Base-by-base conservation (phyloP, 108 stramenopile species). In the Pseudonitzschia pungens region DNA sequence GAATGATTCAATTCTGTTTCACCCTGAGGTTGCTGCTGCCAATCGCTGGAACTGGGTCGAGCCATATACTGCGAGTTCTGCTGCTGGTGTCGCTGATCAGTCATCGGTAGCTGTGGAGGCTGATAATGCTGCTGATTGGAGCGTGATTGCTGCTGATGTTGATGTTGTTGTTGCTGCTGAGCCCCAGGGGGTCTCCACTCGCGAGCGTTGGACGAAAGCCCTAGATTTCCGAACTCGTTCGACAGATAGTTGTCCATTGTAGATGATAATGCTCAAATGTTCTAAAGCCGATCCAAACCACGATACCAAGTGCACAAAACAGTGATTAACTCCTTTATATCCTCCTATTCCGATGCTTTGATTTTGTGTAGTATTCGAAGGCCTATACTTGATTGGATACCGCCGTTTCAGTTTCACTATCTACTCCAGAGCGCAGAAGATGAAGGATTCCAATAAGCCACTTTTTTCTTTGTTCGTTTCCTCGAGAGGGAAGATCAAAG, bases 161-260 rank as follows among this genome's bases (percentile, higher is more conserved):
- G n/a, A n/a, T n/a, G n/a, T 22, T 22, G 64, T n/a, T 43, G 56
- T 53, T 43, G 41, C 42, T 43, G 21, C 70, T 42, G 24, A 4
- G 50, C 67, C 33, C 60, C 64, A 1, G 60, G 36, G 27, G 76
- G 76, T 28, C 51, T 77, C 76, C 76, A 77, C 54, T 77, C 76
- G 29, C 76, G 57, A 43, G 76, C 76, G 11, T 70, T 44, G 44
- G 77, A 71, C n/a, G 77, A 78, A 32, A 78, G 66, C 2, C 71
- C 66, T 14, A 67, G 66, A 24, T 67, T 67, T 67, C 58, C 71
- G 27, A 78, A 71, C 14, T 60, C 65, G 1, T 28, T 40, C n/a
- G 62, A 45, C 22, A 77, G 31, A 21, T 66, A 62, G 29, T 62
- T 60, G 7, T 77, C 65, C 76, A 77, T 77, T 57, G 36, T 62